A percentile compares a stretch with the other conserved stretches of the same genome.
Evolutionary conservation across 495 filamentous ascomycete genomes (phyloP).

Genomic region (Symbiotaphrina buchneri): DNA sequence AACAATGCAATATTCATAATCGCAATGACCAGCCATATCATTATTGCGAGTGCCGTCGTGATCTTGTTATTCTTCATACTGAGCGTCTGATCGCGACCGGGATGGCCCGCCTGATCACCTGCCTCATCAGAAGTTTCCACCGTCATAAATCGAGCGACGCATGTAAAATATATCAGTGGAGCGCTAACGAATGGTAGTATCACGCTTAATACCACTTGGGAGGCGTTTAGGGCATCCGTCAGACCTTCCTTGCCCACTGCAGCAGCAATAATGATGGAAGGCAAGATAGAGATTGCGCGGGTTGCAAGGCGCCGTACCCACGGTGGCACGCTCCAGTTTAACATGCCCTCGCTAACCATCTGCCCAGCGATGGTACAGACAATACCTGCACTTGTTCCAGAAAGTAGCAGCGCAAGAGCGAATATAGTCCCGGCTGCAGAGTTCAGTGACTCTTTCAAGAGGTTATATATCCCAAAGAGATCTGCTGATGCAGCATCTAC

Average conservation of each 20-base stretch:
- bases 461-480: constrained; percentile 62
- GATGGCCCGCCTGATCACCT: constrained; percentile 10
- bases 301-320: constrained; percentile 55
- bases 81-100: constrained; percentile 11
- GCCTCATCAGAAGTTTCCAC: constrained; percentile 21
- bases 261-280: constrained; percentile 19
- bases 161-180: constrained; percentile 76
- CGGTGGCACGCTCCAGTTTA: constrained; percentile 45
- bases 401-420: constrained; percentile 55
- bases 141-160: constrained; percentile 60
- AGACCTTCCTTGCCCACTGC: constrained; percentile 30
- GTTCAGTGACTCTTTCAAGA: constrained; percentile 45
- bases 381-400: constrained; percentile 54
- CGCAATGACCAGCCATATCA: constrained; percentile 46
- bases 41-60: constrained; percentile 24
- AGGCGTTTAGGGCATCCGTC: constrained; percentile 48
- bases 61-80: constrained; percentile 41
- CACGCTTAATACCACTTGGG: constrained; percentile 60
- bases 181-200: constrained; percentile 65
- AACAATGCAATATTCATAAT: constrained; percentile 54
- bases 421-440: constrained; percentile 60
- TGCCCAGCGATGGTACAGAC: constrained; percentile 71
- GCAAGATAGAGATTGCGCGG: constrained; percentile 20
- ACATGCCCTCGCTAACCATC: constrained; percentile 60
- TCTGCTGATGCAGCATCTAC: constrained; percentile 36